A percentile compares a stretch with the other conserved stretches of the same genome.
Conservation (phyloP, 2,329 filamentous ascomycete species). For the Cladosporium phlei region DNA sequence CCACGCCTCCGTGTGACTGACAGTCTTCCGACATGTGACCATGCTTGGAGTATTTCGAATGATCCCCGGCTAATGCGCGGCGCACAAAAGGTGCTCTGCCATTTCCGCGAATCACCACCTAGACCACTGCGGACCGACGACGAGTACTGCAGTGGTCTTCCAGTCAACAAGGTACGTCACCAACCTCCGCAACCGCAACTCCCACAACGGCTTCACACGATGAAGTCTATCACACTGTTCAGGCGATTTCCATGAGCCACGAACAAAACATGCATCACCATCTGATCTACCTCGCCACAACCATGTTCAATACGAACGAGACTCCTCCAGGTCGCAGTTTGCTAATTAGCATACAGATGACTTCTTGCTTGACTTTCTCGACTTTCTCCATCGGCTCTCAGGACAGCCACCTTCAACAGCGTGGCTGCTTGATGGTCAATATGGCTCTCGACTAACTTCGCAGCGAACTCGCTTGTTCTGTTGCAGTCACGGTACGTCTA, state of each 20-base stretch:
- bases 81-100: no score
- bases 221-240: constrained; percentile 34
- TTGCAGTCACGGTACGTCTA: constrained; percentile 8
- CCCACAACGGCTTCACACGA: constrained; percentile 18
- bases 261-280: constrained; percentile 41
- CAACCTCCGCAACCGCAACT: neutral
- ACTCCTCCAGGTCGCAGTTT: neutral
- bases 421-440: no score
- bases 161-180: constrained; percentile 15
- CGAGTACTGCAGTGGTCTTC: neutral
- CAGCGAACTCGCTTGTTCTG: neutral
- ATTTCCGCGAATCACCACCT: neutral
- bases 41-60: no score
- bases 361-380: neutral
- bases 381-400: no score
- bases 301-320: neutral
- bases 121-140: neutral
- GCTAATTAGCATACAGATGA: constrained; percentile 1
- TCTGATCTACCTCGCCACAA: constrained; percentile 28
- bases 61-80: no score
- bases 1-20: no score
- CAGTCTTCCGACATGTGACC: no score
- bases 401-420: constrained; percentile 9
- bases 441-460: no score
- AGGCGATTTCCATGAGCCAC: constrained; percentile 34